Evolutionary conservation across 768 basidiomycete species (phyloP), one percentile per base, ranked within the genome.

Genomic region (Chalciporus sphaerocephalus): DNA sequence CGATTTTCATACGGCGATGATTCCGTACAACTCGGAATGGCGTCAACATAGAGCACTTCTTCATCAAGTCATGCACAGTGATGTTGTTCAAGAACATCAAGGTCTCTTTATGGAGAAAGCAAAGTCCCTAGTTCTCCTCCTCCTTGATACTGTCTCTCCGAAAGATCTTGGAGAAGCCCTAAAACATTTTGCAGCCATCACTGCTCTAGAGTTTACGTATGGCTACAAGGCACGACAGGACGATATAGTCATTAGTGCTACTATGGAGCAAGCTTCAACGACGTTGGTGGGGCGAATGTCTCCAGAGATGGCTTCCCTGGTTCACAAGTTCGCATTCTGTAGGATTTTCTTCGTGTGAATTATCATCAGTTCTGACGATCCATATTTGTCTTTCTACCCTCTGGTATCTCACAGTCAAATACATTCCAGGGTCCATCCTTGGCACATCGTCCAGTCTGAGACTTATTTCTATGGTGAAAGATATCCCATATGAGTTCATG

Each of bases 401-500:
- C 27, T 32, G 15, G 30, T 32, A 13, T 21, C 42, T 36, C 8
- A 15, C 6, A 43, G 42, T 36, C 18, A 25, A 36, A 13, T 43
- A 43, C 15, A 25, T 43, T 36, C 42, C 42, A 21, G 42, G 42
- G 13, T 43, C 25, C 18, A 25, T 36, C 12, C 34, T 43, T 21
- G 42, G 42, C 23, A 21, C 24, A 10, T 27, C 42, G 10, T 5
- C n/a, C 34, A 24, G 34, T 21, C 34, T 20, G 42, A 20, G 20
- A 27, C 25, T 36, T 6, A 5, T 36, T 8, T 36, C 24, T 5
- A 43, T n/a, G 34, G 33, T 43, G 34, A 43, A 36, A 25, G 42
- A 43, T 32, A 27, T 36, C 13, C 78, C 79, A 1, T 78, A 64
- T 38, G 52, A 62, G 2, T 70, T 61, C 39, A 70, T 71, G 5